Evolutionary conservation across 345 rosid genomes (phyloP), one percentile per base, ranked within the genome.

Genomic region (Xanthoceras sorbifolium): DNA sequence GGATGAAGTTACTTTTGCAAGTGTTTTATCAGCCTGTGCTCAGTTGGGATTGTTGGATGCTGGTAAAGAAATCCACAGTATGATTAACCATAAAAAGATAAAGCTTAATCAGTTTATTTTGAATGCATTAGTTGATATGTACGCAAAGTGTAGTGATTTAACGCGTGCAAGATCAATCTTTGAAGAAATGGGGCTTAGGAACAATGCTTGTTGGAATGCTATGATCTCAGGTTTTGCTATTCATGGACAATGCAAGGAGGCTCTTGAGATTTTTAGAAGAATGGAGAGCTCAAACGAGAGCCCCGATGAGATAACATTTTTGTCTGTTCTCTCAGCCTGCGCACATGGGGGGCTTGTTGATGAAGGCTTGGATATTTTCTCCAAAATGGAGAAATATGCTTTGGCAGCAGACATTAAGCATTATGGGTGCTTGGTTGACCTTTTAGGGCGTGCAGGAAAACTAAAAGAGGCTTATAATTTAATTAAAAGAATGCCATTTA

Each of bases 111-210:
- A 77, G 79, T 90, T 90, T 61, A 86, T 93, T 83, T 74, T 81
- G 64, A 91, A 85, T 76, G 85, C 89, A 0, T 82, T 92, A 61
- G 80, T 94, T 60, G 97, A 90, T 61, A 92, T 89, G 97, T 90
- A 92, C 79, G 89, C 90, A 2, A 94, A 92, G 77, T 90, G 98
- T 15, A 97, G 97, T 66, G 92, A 90, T 79, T 78, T 92, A 82
- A 75, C 38, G 64, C 82, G 69, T 78, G 94, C 94, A 0, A 86
- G 76, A 67, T 81, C 64, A 1, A 84, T 92, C 26, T 94, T 92
- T 77, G 90, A 85, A 76, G 78, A 82, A n/a, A 83, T 87, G 81
- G 72, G 42, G 25, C 5, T 18, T 42, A 90, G 83, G 82, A 89
- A 85, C 57, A 67, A 38, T 67, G 85, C 87, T 6, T 90, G 92